Percentiles rank a stretch among this genome's conserved stretches.
Evolutionary conservation across 2,329 filamentous ascomycete genomes (phyloP).

Genomic region (Exophiala lecanii-corni): DNA sequence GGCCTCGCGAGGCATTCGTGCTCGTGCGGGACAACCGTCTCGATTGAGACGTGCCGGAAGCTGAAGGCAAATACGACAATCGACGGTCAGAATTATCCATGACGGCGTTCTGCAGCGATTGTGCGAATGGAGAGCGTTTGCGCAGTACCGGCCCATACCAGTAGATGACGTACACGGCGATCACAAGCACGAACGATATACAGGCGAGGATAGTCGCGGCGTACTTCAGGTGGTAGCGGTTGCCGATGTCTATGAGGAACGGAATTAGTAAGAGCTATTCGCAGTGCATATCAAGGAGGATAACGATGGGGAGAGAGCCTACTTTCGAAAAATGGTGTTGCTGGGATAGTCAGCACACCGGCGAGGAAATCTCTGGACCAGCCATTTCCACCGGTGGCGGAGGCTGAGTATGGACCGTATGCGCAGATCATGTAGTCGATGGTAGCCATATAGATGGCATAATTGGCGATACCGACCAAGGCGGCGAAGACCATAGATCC

Average conservation of each 20-base stretch:
- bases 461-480: conserved; percentile 61
- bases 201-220: conserved; percentile 61
- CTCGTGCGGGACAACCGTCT: conserved; percentile 16
- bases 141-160: conserved; percentile 59
- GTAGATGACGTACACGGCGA: conserved; percentile 64
- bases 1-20: conserved; percentile 8
- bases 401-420: conserved; percentile 62
- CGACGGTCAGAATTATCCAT: conserved; percentile 29
- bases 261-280: not conserved
- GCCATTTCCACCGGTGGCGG: conserved; percentile 63
- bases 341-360: conserved; percentile 58
- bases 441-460: conserved; percentile 60
- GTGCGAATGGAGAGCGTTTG: conserved; percentile 60
- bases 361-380: conserved; percentile 63
- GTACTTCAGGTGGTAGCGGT: conserved; percentile 52
- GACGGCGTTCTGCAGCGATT: conserved; percentile 51
- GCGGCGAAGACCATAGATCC: conserved; percentile 56
- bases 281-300: conserved; percentile 3
- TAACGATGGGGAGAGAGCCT: conserved; percentile 23
- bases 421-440: conserved; percentile 63
- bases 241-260: conserved; percentile 48
- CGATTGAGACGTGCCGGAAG: conserved; percentile 14
- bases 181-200: conserved; percentile 58
- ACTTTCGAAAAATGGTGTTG: conserved; percentile 48
- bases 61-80: conserved; percentile 33